Conservation (phyloP, 176 grass and related monocot genomes). For the Musa itinerans region DNA sequence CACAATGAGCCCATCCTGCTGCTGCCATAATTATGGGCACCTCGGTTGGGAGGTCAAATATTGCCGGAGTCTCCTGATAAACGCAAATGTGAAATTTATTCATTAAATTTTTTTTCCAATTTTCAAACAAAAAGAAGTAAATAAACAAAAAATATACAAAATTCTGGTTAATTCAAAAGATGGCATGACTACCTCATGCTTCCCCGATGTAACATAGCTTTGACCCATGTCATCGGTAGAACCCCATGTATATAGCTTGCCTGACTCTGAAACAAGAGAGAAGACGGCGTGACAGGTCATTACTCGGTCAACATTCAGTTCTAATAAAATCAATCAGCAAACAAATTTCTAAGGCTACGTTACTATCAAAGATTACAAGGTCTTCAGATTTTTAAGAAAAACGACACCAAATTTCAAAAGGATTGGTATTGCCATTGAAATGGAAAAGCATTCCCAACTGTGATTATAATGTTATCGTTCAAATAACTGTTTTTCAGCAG, state of each 20-base stretch:
- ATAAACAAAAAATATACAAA: not conserved
- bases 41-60: slow-evolving; percentile 85
- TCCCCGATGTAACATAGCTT: slow-evolving; percentile 94
- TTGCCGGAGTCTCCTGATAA: slow-evolving; percentile 77
- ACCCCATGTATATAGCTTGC: slow-evolving; percentile 93
- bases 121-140: not conserved
- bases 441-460: not conserved
- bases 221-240: slow-evolving; percentile 95
- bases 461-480: not conserved
- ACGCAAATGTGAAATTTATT: not conserved
- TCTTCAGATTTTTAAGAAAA: not conserved
- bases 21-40: slow-evolving; percentile 56
- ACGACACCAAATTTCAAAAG: not conserved
- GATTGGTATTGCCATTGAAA: not conserved
- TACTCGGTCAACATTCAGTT: not conserved
- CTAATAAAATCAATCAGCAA: not conserved
- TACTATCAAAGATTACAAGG: not conserved
- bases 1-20: slow-evolving; percentile 97
- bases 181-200: slow-evolving; percentile 64
- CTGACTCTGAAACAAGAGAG: slow-evolving; percentile 49
- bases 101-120: not conserved
- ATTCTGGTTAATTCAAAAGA: not conserved
- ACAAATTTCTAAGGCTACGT: not conserved
- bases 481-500: not conserved
- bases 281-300: not conserved